phyloP scores from a whole-genome alignment of 2,329 filamentous ascomycete genomes.

The Diaporthe aspalathi region DNA sequence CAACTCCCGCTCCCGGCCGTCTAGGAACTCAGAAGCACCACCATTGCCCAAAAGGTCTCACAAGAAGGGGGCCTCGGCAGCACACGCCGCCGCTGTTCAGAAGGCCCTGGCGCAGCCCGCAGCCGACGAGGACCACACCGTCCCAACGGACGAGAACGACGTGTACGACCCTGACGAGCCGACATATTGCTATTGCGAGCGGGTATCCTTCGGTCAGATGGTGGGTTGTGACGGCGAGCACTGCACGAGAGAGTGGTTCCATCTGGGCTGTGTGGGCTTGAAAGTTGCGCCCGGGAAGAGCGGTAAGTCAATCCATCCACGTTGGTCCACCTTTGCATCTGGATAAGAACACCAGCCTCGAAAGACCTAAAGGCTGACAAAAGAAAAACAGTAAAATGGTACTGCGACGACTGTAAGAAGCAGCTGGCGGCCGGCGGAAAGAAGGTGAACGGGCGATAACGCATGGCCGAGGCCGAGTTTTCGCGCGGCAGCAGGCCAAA shows the following conservation, averaged over 20 bases:
- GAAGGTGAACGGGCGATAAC: conserved; percentile 60
- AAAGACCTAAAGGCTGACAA: conserved; percentile 44
- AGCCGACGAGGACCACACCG: conserved; percentile 44
- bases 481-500: background rate
- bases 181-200: conserved; percentile 83
- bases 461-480: background rate
- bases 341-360: background rate
- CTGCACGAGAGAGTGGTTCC: conserved; percentile 85
- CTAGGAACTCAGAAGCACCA: conserved; percentile 57
- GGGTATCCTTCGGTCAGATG: conserved; percentile 86
- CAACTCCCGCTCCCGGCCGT: conserved; percentile 61
- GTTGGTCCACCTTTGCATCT: background rate
- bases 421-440: conserved; percentile 67
- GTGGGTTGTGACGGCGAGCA: conserved; percentile 81
- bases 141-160: conserved; percentile 60
- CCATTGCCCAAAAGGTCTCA: conserved; percentile 64
- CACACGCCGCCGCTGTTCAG: conserved; percentile 51
- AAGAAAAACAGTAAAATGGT: conserved; percentile 79
- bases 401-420: conserved; percentile 82
- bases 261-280: conserved; percentile 83
- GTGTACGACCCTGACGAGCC: conserved; percentile 77
- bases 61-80: conserved; percentile 65
- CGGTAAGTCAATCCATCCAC: conserved; percentile 58
- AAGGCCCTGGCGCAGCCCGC: conserved; percentile 48
- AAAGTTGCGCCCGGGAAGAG: conserved; percentile 82